Evolutionary conservation across 805 yeast genomes (phyloP).

Genomic region (Yarrowia sp.): DNA sequence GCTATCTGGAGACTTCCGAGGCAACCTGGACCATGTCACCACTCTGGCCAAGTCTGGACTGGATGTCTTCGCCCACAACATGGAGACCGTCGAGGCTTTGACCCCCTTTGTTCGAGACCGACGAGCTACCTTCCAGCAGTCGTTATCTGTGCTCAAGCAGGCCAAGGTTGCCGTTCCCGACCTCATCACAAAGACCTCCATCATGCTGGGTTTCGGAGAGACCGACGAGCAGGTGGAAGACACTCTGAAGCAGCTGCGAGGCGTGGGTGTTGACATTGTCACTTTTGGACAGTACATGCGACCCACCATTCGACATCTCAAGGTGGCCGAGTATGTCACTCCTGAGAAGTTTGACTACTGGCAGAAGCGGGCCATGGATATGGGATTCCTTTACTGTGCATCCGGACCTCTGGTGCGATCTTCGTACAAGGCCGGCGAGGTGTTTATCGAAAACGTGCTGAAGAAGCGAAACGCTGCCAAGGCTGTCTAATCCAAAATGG

Average conservation of each 20-base stretch:
- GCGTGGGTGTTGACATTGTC: slow-evolving; percentile 80
- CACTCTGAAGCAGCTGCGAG: slow-evolving; percentile 73
- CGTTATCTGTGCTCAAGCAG: slow-evolving; percentile 66
- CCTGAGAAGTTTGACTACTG: slow-evolving; percentile 95
- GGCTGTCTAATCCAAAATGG: not conserved
- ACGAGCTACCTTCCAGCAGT: slow-evolving; percentile 91
- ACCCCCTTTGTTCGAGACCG: slow-evolving; percentile 96
- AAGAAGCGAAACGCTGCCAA: slow-evolving; percentile 53
- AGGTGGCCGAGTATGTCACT: slow-evolving; percentile 89
- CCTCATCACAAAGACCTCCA: slow-evolving; percentile 84
- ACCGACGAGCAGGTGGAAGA: slow-evolving; percentile 82
- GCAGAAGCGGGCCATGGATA: slow-evolving; percentile 75
- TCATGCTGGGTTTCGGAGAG: slow-evolving; percentile 97
- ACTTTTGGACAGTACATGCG: slow-evolving; percentile 99
- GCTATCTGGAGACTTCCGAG: slow-evolving; percentile 91
- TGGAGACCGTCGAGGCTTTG: slow-evolving; percentile 92
- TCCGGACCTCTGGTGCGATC: slow-evolving; percentile 96
- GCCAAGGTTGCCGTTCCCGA: slow-evolving; percentile 77
- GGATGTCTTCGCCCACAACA: slow-evolving; percentile 95
- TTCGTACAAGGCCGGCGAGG: slow-evolving; percentile 97
- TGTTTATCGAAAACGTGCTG: slow-evolving; percentile 89
- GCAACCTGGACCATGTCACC: slow-evolving; percentile 76
- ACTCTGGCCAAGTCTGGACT: slow-evolving; percentile 80
- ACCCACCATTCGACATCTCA: slow-evolving; percentile 98
- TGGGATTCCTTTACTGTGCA: slow-evolving; percentile 96